phyloP scores from a whole-genome alignment of 1,284 basidiomycete genomes.

The Puccinia sorghi region DNA sequence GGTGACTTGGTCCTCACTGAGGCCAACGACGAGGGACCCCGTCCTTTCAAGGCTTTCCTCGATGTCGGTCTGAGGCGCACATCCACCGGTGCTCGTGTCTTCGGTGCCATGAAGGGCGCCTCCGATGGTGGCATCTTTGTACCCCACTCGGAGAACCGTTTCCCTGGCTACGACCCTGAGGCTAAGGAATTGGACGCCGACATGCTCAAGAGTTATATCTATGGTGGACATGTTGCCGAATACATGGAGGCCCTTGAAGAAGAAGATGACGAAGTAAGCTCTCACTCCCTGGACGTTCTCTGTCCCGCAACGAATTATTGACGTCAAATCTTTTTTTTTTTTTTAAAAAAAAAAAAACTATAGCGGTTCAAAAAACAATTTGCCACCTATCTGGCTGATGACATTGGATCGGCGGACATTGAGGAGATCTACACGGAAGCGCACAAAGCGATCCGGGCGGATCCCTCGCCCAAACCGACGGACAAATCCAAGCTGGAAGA shows the following conservation, averaged over 20 bases:
- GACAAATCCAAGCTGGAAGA: constrained; percentile 76
- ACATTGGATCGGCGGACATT: constrained; percentile 92
- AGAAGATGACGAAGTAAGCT: constrained; percentile 83
- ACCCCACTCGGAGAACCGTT: constrained; percentile 96
- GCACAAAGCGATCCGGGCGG: constrained; percentile 80
- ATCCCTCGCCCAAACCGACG: constrained; percentile 85
- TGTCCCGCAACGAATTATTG: too few species aligned
- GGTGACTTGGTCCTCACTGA: constrained; percentile 82
- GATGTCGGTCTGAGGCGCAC: constrained; percentile 98
- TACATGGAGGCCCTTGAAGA: constrained; percentile 99
- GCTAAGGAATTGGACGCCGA: constrained; percentile 91
- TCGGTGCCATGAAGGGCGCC: constrained; percentile 98
- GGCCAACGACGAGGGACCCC: constrained; percentile 85
- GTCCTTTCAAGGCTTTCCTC: constrained; percentile 98
- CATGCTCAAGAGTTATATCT: constrained; percentile 96
- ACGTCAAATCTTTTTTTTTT: too few species aligned
- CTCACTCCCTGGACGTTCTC: too few species aligned
- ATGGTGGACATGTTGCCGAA: constrained; percentile 95
- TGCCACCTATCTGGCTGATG: constrained; percentile 89
- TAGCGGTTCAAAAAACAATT: constrained; percentile 95
- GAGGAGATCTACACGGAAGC: constrained; percentile 71
- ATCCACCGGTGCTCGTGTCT: constrained; percentile 95
- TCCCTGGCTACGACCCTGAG: constrained; percentile 97
- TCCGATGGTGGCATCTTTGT: constrained; percentile 97
- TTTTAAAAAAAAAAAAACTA: too few species aligned